Percentiles rank a stretch among this genome's conserved stretches.
Evolutionary conservation across 116 monocot genomes (phyloP).

Genomic region (Papilionanthe hybrid): DNA sequence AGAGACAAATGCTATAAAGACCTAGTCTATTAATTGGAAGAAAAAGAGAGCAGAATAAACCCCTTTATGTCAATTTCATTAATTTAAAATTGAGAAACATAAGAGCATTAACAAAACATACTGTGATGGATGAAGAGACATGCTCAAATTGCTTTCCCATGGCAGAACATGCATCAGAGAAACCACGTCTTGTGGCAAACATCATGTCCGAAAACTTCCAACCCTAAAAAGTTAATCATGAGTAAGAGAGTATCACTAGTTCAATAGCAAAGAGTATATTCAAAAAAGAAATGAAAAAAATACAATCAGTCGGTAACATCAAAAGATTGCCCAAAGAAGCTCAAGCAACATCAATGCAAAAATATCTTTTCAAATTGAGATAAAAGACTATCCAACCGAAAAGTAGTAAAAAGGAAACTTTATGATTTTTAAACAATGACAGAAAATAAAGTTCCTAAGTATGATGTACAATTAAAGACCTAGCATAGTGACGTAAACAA

Average conservation of each 20-base stretch:
- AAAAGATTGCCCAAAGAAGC: background rate
- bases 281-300: background rate
- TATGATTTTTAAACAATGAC: background rate
- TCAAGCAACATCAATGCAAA: background rate
- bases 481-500: background rate
- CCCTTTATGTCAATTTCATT: background rate
- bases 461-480: background rate
- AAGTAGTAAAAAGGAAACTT: background rate
- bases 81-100: background rate
- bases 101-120: constrained; percentile 13
- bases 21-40: background rate
- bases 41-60: background rate
- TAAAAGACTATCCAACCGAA: background rate
- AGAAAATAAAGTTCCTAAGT: background rate
- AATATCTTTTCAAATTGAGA: background rate
- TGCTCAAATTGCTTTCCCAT: constrained; percentile 41
- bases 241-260: no score
- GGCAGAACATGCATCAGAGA: constrained; percentile 26
- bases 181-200: constrained; percentile 70
- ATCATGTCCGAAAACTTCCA: constrained; percentile 89
- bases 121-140: constrained; percentile 34
- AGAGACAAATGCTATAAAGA: background rate
- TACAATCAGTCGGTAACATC: background rate
- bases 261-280: background rate
- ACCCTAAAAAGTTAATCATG: constrained; percentile 16